Evolutionary conservation across 2,329 filamentous ascomycete species (phyloP), one percentile per base, ranked within the genome.

Genomic region (Claviceps purpurea): DNA sequence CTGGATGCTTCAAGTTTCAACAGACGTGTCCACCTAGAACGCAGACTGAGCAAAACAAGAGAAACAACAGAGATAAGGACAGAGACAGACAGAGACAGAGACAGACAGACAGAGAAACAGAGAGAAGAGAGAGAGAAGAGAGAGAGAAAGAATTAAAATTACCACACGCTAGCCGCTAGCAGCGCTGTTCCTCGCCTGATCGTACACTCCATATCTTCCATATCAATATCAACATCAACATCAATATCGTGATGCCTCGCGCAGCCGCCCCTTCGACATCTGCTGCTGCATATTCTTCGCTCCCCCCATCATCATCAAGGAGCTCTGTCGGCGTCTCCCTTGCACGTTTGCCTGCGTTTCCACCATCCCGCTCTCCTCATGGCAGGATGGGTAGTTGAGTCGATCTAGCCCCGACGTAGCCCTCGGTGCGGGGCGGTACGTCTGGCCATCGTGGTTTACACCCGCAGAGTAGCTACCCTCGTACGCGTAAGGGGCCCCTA

Each of bases 271-370:
- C 60, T 73, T 75, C 0, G 74, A 76, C 41, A 67, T 66, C 57
- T 78, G 76, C 20, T 73, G 70, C 50, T 70, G 74, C 37, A 78
- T 63, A 26, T 72, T 70, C 49, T 67, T 63, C 57, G 74, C 69
- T 20, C 69, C 68, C 53, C 75, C 70, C 60, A 46, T 34, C 44
- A 46, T 76, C 71, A 55, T 81, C 78, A 84, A 78, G 46, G 72
- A 70, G 59, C 81, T 84, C 64, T 84, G 80, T 49, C 81, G 74
- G 48, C 78, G 71, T 69, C 76, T 55, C 59, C 59, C 52, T 30
- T 30, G 51, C 24, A 40, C 39, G 20, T 38, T 51, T 13, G 71
- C 71, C 47, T 76, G 51, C 51, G 59, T 40, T 50, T 48, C 22
- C 46, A 49, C 52, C 16, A 24, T 42, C 39, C 57, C 56, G n/a